Conservation (phyloP, 2,329 filamentous ascomycete species). For the Aspergillus fijiensis region DNA sequence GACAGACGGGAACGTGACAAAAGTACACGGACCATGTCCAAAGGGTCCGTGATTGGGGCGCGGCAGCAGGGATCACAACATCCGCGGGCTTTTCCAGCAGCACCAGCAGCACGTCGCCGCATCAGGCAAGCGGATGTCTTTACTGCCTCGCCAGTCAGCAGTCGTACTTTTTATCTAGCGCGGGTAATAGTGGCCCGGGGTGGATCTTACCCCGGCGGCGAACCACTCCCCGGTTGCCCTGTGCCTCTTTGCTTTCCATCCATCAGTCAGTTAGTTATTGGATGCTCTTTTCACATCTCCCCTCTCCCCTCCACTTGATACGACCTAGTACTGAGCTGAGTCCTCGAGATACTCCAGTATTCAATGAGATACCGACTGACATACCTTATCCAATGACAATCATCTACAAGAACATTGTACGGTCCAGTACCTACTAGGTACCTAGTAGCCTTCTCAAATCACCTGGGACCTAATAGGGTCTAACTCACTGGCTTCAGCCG, state of each 20-base stretch:
- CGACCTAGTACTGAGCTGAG: too few relatives aligned
- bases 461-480: too few relatives aligned
- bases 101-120: conserved; percentile 32
- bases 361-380: too few relatives aligned
- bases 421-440: too few relatives aligned
- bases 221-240: conserved; percentile 22
- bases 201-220: conserved; percentile 15
- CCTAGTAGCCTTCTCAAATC: too few relatives aligned
- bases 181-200: conserved; percentile 7
- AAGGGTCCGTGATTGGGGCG: conserved; percentile 32
- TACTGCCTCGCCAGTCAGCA: conserved; percentile 23
- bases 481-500: too few relatives aligned
- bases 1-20: conserved; percentile 25
- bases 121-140: conserved; percentile 33
- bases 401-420: too few relatives aligned
- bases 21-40: conserved; percentile 29
- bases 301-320: too few relatives aligned
- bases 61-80: conserved; percentile 31
- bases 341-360: neutral
- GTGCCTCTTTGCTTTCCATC: conserved; percentile 2
- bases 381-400: too few relatives aligned
- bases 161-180: conserved; percentile 19
- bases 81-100: conserved; percentile 24
- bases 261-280: too few relatives aligned
- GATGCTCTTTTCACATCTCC: too few relatives aligned